Evolutionary conservation across 1,284 basidiomycete species (phyloP).

Genomic region (Moniliella sp.): DNA sequence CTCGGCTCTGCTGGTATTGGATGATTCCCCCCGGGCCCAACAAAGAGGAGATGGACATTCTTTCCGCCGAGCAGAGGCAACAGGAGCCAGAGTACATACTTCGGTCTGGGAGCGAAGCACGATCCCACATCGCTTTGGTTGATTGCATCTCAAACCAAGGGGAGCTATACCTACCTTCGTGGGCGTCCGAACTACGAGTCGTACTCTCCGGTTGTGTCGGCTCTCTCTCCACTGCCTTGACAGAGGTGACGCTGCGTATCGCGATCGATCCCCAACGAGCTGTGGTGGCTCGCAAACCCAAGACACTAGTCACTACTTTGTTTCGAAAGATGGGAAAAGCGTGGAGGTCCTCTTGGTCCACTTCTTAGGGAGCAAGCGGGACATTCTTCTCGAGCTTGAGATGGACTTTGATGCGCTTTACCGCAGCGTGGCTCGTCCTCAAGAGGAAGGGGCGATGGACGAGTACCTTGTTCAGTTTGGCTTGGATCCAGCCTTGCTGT

Average conservation of each 20-base stretch:
- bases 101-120: slow-evolving; percentile 85
- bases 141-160: slow-evolving; percentile 84
- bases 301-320: no score
- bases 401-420: slow-evolving; percentile 13
- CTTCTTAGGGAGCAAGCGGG: slow-evolving; percentile 17
- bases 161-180: slow-evolving; percentile 55
- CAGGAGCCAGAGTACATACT: slow-evolving; percentile 79
- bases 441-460: slow-evolving; percentile 20
- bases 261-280: slow-evolving; percentile 18
- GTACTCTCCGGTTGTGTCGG: slow-evolving; percentile 25
- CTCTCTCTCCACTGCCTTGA: slow-evolving; percentile 21
- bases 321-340: slow-evolving; percentile 67
- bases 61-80: slow-evolving; percentile 86
- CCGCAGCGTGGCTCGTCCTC: no score
- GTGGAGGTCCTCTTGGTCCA: slow-evolving; percentile 82
- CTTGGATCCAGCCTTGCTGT: no score
- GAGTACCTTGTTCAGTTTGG: slow-evolving; percentile 25
- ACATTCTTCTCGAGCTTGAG: slow-evolving; percentile 25
- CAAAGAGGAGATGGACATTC: slow-evolving; percentile 96
- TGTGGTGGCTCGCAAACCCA: slow-evolving; percentile 20
- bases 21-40: slow-evolving; percentile 71
- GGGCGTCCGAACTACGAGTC: no score
- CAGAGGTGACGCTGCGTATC: slow-evolving; percentile 19
- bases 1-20: slow-evolving; percentile 72
- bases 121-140: slow-evolving; percentile 95